Conservation (phyloP, 305 asterid genomes). For the Fraxinus nigra region DNA sequence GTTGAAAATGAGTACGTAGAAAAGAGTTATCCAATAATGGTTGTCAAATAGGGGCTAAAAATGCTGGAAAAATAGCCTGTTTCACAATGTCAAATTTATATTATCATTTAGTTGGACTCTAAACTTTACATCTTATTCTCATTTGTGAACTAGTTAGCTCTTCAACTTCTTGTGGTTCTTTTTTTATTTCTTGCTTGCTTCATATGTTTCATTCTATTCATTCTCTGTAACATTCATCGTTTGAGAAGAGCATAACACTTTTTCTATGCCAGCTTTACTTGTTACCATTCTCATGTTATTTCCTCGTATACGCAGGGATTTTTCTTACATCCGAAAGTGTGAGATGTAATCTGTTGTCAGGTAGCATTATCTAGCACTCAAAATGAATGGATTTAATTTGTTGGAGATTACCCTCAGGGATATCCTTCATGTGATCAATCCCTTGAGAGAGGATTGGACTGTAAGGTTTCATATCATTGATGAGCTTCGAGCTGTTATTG, state of each 20-base stretch:
- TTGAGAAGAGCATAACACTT: background rate
- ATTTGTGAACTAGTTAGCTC: background rate
- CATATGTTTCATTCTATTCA: background rate
- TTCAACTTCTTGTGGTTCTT: too few relatives aligned
- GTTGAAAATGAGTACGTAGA: too few relatives aligned
- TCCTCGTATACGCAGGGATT: slow-evolving; percentile 28
- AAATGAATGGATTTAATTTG: slow-evolving; percentile 47
- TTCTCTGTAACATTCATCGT: background rate
- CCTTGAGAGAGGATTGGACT: slow-evolving; percentile 64
- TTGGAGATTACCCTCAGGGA: slow-evolving; percentile 54
- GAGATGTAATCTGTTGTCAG: slow-evolving; percentile 24
- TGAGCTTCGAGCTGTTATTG: slow-evolving; percentile 58
- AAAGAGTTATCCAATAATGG: too few relatives aligned
- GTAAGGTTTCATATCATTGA: slow-evolving; percentile 48
- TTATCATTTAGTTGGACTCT: background rate
- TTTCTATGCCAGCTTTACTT: background rate
- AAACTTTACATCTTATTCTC: background rate
- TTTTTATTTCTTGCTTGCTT: background rate
- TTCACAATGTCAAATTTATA: background rate
- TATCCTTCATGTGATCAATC: slow-evolving; percentile 54
- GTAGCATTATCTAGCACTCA: slow-evolving; percentile 20
- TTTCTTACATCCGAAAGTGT: slow-evolving; percentile 10
- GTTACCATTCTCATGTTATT: slow-evolving; percentile 8
- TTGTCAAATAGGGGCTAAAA: too few relatives aligned
- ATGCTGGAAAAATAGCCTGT: background rate